Evolutionary conservation across 2,329 filamentous ascomycete species (phyloP).

Genomic region (Colletotrichum tanaceti): DNA sequence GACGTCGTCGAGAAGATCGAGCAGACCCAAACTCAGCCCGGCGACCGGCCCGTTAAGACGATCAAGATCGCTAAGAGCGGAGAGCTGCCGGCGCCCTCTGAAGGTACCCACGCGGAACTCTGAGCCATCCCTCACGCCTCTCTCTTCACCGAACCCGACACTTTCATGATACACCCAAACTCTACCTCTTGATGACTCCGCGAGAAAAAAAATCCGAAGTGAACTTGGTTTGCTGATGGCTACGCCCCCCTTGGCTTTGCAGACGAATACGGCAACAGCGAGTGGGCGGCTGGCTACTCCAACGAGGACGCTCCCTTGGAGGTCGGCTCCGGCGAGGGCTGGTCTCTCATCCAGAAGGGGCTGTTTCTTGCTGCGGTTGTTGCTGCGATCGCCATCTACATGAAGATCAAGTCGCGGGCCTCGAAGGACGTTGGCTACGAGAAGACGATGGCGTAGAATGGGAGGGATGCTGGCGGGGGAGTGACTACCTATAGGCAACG

Average conservation of each 20-base stretch:
- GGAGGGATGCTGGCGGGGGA: neutral
- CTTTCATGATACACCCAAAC: conserved; percentile 8
- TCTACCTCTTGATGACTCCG: conserved; percentile 21
- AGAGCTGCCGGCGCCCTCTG: conserved; percentile 83
- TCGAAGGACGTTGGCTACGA: conserved; percentile 52
- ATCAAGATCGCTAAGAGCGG: conserved; percentile 87
- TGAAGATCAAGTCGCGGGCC: conserved; percentile 53
- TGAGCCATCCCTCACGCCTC: conserved; percentile 58
- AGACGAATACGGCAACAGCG: conserved; percentile 52
- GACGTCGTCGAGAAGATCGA: conserved; percentile 84
- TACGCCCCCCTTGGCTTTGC: conserved; percentile 45
- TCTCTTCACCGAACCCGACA: conserved; percentile 26
- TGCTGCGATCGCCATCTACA: conserved; percentile 57
- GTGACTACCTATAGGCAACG: conserved; percentile 9
- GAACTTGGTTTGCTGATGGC: conserved; percentile 52
- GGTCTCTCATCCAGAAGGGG: conserved; percentile 62
- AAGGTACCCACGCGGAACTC: conserved; percentile 94
- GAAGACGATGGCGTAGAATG: conserved; percentile 56
- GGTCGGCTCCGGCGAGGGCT: conserved; percentile 50
- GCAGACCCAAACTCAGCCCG: conserved; percentile 71
- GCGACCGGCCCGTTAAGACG: conserved; percentile 75
- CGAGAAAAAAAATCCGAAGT: conserved; percentile 27
- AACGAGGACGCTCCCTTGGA: conserved; percentile 48
- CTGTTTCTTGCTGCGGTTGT: conserved; percentile 62
- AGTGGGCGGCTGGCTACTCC: conserved; percentile 53